Conservation (phyloP, 768 basidiomycete genomes). For the Rhizopogon rudus region DNA sequence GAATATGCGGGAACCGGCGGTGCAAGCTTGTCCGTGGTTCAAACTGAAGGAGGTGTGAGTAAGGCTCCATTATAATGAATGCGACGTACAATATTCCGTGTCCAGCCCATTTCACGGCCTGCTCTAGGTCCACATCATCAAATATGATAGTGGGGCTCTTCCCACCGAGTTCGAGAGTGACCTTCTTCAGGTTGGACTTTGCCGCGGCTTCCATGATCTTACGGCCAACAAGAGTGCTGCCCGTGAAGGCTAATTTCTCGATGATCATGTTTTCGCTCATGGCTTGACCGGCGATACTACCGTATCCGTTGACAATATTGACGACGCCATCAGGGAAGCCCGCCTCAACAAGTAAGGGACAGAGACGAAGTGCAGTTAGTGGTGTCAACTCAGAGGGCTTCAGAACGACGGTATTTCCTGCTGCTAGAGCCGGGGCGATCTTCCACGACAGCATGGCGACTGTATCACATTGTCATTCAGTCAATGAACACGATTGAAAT, state of each 20-base stretch:
- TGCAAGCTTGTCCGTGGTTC: slow-evolving; percentile 45
- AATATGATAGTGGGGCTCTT: slow-evolving; percentile 60
- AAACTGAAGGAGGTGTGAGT: slow-evolving; percentile 9
- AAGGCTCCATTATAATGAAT: background rate
- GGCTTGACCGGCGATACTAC: slow-evolving; percentile 48
- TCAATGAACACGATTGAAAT: background rate
- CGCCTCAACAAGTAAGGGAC: slow-evolving; percentile 46
- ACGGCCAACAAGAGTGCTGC: slow-evolving; percentile 60
- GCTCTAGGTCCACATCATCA: slow-evolving; percentile 54
- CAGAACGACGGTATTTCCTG: slow-evolving; percentile 55
- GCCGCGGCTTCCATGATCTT: slow-evolving; percentile 61
- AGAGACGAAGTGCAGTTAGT: slow-evolving; percentile 44
- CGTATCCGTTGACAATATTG: slow-evolving; percentile 56
- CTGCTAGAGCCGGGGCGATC: slow-evolving; percentile 58
- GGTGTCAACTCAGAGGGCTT: slow-evolving; percentile 69
- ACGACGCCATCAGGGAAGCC: slow-evolving; percentile 62
- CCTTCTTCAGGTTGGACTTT: slow-evolving; percentile 61
- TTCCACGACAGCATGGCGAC: slow-evolving; percentile 23
- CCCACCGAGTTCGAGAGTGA: slow-evolving; percentile 74
- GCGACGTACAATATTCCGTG: slow-evolving; percentile 52
- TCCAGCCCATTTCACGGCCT: slow-evolving; percentile 52
- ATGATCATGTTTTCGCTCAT: slow-evolving; percentile 52
- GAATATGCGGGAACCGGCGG: slow-evolving; percentile 52
- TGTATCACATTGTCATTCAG: background rate
- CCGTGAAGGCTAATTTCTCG: slow-evolving; percentile 71